Conservation (phyloP, 495 filamentous ascomycete species). For the Aspergillus taichungensis region DNA sequence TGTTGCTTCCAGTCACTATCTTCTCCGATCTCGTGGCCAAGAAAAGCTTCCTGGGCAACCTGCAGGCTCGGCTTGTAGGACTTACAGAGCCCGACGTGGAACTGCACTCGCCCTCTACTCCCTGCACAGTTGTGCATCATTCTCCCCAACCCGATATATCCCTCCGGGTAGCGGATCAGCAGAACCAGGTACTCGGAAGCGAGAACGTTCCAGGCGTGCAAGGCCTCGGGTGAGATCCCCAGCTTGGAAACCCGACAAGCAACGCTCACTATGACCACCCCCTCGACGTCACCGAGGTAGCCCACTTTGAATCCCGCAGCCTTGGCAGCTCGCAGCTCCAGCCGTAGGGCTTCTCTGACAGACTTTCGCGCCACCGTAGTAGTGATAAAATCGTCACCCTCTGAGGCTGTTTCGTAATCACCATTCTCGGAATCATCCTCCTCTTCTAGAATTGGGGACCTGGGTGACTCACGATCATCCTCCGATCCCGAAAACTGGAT, state of each 20-base stretch:
- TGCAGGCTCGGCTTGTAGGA: slow-evolving; percentile 39
- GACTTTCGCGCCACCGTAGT: slow-evolving; percentile 18
- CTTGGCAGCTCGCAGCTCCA: slow-evolving; percentile 55
- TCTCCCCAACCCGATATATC: slow-evolving; percentile 48
- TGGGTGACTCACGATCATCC: too few species aligned
- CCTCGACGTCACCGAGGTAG: slow-evolving; percentile 43
- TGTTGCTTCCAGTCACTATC: not conserved
- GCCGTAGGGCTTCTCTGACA: slow-evolving; percentile 34
- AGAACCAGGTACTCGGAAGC: slow-evolving; percentile 64
- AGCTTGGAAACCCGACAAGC: slow-evolving; percentile 55
- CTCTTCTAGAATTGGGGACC: not conserved
- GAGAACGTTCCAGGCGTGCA: slow-evolving; percentile 68
- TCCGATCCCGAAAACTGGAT: too few species aligned
- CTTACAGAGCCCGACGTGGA: slow-evolving; percentile 40
- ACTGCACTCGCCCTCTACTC: slow-evolving; percentile 11
- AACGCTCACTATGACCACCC: slow-evolving; percentile 54
- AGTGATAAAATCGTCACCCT: slow-evolving; percentile 27
- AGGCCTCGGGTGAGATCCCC: slow-evolving; percentile 65
- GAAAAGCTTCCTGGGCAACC: slow-evolving; percentile 43
- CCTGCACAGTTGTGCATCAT: slow-evolving; percentile 20
- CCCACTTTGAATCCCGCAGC: slow-evolving; percentile 70
- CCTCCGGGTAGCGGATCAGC: slow-evolving; percentile 55
- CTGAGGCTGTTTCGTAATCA: slow-evolving; percentile 20
- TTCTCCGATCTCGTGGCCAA: slow-evolving; percentile 1
- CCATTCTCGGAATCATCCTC: slow-evolving; percentile 10